Evolutionary conservation across 2,329 filamentous ascomycete species (phyloP).

Genomic region (Neocucurbitaria cava): DNA sequence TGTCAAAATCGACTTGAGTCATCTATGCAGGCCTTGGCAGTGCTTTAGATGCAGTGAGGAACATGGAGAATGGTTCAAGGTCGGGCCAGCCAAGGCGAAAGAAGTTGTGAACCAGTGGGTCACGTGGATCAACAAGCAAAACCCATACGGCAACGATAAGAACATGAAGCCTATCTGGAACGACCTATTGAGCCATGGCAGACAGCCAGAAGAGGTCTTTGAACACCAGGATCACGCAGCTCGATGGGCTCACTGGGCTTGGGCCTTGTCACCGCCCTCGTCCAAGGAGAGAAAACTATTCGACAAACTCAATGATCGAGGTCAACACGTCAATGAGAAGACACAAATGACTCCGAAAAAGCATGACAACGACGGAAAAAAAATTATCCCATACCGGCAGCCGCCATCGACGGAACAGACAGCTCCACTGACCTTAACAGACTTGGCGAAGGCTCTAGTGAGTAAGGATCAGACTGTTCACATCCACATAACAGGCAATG

Average conservation of each 20-base stretch:
- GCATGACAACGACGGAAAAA: background rate
- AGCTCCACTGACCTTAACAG: no score
- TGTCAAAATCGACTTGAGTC: background rate
- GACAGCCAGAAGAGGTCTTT: background rate
- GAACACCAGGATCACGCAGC: background rate
- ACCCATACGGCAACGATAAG: background rate
- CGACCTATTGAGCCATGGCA: background rate
- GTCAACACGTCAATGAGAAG: background rate
- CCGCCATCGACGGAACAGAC: background rate
- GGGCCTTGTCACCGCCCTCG: background rate
- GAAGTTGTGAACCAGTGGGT: background rate
- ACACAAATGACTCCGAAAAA: background rate
- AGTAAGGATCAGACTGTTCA: no score
- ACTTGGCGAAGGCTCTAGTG: no score
- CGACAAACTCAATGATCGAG: background rate
- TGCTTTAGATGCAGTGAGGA: background rate
- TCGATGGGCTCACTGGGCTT: background rate
- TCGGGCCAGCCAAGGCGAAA: background rate
- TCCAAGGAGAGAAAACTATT: background rate
- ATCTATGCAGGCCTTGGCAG: background rate
- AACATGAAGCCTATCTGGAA: background rate
- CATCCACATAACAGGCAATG: no score
- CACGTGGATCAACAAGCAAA: background rate
- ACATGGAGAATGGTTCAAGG: constrained; percentile 6
- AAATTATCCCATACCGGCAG: background rate